Conservation (phyloP, 495 filamentous ascomycete species). For the Arthonia radiata region DNA sequence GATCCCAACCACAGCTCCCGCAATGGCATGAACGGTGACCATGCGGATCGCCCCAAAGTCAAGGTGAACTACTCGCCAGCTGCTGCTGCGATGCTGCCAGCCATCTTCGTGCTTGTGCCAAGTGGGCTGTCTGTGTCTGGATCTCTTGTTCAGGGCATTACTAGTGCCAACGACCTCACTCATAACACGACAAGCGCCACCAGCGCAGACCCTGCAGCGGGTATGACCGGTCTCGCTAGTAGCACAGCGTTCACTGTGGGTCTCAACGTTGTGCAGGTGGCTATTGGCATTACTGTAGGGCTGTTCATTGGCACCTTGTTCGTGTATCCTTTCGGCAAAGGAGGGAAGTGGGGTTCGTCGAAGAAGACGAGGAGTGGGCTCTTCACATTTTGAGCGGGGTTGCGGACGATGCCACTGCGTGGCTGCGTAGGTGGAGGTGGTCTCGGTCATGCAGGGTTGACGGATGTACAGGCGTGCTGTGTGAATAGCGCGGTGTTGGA, state of each 20-base stretch:
- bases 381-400: too few species aligned
- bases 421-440: too few species aligned
- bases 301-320: constrained; percentile 66
- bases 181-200: constrained; percentile 19
- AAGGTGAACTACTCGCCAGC: constrained; percentile 50
- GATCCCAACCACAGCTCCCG: too few species aligned
- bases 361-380: too few species aligned
- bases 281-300: constrained; percentile 80
- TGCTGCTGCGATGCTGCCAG: constrained; percentile 69
- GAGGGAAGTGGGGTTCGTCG: too few species aligned
- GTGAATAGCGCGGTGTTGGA: too few species aligned
- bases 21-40: too few species aligned
- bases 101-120: constrained; percentile 87
- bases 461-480: too few species aligned
- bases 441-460: too few species aligned
- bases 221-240: constrained; percentile 20
- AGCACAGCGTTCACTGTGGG: constrained; percentile 62
- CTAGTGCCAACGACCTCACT: constrained; percentile 58
- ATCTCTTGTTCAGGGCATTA: constrained; percentile 59
- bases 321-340: constrained; percentile 84
- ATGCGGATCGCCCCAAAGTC: too few species aligned
- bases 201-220: constrained; percentile 20
- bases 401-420: too few species aligned
- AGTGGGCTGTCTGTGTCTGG: constrained; percentile 70
- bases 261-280: constrained; percentile 73